Conservation (phyloP, 1,139 yeast genomes). For the Yamadazyma membranifaciens region DNA sequence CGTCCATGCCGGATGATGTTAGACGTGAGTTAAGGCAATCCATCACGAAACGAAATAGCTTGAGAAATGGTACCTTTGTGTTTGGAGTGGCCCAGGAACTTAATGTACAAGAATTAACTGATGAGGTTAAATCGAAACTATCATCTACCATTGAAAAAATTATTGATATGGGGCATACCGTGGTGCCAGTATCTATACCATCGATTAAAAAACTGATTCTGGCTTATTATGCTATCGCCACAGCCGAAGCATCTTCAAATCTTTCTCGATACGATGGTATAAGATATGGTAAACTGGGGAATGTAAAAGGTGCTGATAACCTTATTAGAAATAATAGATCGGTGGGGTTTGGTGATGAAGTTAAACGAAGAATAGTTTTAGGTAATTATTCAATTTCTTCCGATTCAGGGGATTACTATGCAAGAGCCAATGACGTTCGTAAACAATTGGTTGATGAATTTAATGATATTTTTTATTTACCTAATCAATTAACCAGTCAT, state of each 20-base stretch:
- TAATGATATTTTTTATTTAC: conserved; percentile 55
- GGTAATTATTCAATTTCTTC: conserved; percentile 88
- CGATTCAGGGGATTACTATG: conserved; percentile 72
- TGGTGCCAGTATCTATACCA: conserved; percentile 69
- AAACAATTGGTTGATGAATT: conserved; percentile 61
- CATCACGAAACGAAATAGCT: conserved; percentile 6
- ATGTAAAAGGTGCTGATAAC: conserved; percentile 27
- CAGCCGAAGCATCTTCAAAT: conserved; percentile 94
- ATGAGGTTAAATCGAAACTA: conserved; percentile 49
- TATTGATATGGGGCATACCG: conserved; percentile 48
- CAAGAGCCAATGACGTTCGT: conserved; percentile 73
- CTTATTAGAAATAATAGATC: conserved; percentile 60
- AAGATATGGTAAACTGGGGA: conserved; percentile 58
- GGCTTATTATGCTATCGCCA: conserved; percentile 81
- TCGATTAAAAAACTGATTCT: conserved; percentile 68
- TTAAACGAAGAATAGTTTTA: conserved; percentile 72
- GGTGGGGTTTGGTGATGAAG: conserved; percentile 74
- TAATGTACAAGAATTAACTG: conserved; percentile 53
- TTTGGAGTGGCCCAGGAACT: conserved; percentile 78
- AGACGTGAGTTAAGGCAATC: conserved; percentile 27
- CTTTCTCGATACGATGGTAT: conserved; percentile 88
- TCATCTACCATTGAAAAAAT: conserved; percentile 40
- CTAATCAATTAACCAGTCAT: conserved; percentile 38
- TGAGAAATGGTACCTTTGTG: conserved; percentile 22
- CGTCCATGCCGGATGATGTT: conserved; percentile 48